These are phyloP conservation scores for Candida yuanshanica DNA, from an alignment of 805 yeast species.

Conservation along the genomic window DNA sequence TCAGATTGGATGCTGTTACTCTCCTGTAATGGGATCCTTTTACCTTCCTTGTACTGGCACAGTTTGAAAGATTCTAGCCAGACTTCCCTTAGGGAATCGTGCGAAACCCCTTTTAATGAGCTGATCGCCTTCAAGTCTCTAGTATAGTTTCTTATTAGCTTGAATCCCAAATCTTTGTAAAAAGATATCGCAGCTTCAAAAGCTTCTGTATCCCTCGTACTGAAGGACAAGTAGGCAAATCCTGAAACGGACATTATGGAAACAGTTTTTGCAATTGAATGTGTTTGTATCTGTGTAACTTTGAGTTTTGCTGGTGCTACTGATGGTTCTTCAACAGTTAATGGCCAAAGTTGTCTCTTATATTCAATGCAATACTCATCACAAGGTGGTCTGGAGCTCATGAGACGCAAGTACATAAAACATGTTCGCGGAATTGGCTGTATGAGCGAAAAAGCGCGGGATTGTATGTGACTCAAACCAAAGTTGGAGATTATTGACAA, in stretches of 20 bases:
- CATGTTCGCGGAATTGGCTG: neutral
- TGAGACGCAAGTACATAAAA: neutral
- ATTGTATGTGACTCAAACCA: too few species aligned
- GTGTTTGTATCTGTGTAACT: neutral
- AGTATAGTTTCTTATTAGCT: slow-evolving; percentile 51
- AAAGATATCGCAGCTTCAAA: slow-evolving; percentile 48
- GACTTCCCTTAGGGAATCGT: slow-evolving; percentile 60
- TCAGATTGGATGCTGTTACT: slow-evolving; percentile 32
- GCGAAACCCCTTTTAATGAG: slow-evolving; percentile 49
- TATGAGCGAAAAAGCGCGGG: too few species aligned
- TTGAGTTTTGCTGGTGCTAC: neutral
- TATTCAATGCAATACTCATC: neutral
- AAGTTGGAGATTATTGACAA: too few species aligned
- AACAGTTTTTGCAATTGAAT: too few species aligned
- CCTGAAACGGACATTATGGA: slow-evolving; percentile 24
- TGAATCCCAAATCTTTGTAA: slow-evolving; percentile 57
- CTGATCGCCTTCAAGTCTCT: slow-evolving; percentile 37
- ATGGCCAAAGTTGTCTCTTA: neutral
- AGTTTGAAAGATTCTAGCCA: slow-evolving; percentile 70
- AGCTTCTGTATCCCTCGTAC: slow-evolving; percentile 42
- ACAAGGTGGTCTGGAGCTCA: neutral
- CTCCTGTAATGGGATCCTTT: slow-evolving; percentile 47
- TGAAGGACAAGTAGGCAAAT: slow-evolving; percentile 56
- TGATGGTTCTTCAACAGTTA: neutral
- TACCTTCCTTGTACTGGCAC: slow-evolving; percentile 55